These are phyloP conservation scores for Delitschia confertaspora DNA, from an alignment of 495 filamentous ascomycete genomes.

Conservation along the genomic window DNA sequence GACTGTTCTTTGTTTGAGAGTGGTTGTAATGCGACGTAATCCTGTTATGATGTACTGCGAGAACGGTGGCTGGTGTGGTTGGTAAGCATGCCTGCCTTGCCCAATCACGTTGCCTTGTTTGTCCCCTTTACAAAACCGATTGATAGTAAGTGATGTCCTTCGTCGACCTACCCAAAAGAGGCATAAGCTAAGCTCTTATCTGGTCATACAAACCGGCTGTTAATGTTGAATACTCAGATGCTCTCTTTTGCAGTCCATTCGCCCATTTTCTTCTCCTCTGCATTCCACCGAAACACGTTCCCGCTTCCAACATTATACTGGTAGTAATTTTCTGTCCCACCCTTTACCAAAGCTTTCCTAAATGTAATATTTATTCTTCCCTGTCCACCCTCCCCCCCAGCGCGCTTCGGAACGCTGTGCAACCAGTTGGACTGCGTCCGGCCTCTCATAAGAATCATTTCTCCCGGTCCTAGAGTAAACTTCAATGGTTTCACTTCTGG, in stretches of 20 bases:
- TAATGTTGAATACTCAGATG: too few species aligned
- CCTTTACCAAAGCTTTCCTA: slow-evolving; percentile 52
- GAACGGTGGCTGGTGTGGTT: too few species aligned
- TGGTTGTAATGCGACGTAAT: too few species aligned
- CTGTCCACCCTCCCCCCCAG: slow-evolving; percentile 44
- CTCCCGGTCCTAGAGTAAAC: slow-evolving; percentile 51
- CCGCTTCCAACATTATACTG: slow-evolving; percentile 66
- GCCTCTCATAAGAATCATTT: slow-evolving; percentile 66
- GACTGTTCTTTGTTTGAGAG: too few species aligned
- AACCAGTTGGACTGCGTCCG: slow-evolving; percentile 62
- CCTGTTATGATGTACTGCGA: too few species aligned
- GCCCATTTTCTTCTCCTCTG: slow-evolving; percentile 47
- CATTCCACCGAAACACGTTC: slow-evolving; percentile 53
- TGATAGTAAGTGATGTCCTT: too few species aligned
- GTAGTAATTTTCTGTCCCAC: slow-evolving; percentile 64
- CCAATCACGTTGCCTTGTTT: too few species aligned
- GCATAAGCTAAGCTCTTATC: too few species aligned
- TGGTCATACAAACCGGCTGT: too few species aligned
- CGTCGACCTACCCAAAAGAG: too few species aligned
- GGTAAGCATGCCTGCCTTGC: too few species aligned
- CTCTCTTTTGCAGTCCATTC: slow-evolving; percentile 24
- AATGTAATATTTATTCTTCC: slow-evolving; percentile 74
- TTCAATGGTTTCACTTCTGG: slow-evolving; percentile 43
- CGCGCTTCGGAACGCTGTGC: slow-evolving; percentile 66
- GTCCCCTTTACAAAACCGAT: too few species aligned